Conservation (phyloP, 2,329 filamentous ascomycete genomes). For the Nemania sp. region DNA sequence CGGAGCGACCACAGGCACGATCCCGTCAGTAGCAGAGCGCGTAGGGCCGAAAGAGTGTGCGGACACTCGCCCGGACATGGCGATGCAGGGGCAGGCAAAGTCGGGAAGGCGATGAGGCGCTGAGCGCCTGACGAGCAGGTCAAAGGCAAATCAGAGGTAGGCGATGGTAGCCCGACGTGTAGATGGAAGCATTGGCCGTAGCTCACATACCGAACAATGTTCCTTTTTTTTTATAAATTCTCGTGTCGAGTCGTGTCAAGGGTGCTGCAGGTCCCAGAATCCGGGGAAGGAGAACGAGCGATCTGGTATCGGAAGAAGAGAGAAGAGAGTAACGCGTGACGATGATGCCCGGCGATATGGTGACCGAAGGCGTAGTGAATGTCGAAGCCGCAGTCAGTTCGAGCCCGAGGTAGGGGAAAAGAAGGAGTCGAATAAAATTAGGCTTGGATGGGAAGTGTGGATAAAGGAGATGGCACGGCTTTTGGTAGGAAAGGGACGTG, state of each 20-base stretch:
- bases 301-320: constrained; percentile 26
- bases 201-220: constrained; percentile 33
- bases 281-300: constrained; percentile 31
- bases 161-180: constrained; percentile 1
- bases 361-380: constrained; percentile 23
- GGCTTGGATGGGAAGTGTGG: constrained; percentile 29
- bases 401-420: constrained; percentile 23
- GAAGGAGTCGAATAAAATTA: constrained; percentile 32
- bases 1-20: constrained; percentile 5
- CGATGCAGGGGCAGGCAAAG: not conserved
- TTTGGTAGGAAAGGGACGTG: constrained; percentile 21
- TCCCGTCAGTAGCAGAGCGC: constrained; percentile 8
- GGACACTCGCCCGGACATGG: not conserved
- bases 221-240: constrained; percentile 23
- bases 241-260: constrained; percentile 39
- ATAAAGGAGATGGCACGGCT: constrained; percentile 28
- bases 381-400: constrained; percentile 22
- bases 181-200: constrained; percentile 23
- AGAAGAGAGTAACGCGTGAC: constrained; percentile 26
- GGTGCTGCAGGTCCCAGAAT: constrained; percentile 36
- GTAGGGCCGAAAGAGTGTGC: not conserved
- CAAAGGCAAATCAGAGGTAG: no score
- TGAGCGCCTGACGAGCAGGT: constrained; percentile 2
- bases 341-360: constrained; percentile 13
- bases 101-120: constrained; percentile 7